These are phyloP conservation scores for Eucalyptus sideroxylon DNA, from an alignment of 345 rosid species.

Conservation along the genomic window DNA sequence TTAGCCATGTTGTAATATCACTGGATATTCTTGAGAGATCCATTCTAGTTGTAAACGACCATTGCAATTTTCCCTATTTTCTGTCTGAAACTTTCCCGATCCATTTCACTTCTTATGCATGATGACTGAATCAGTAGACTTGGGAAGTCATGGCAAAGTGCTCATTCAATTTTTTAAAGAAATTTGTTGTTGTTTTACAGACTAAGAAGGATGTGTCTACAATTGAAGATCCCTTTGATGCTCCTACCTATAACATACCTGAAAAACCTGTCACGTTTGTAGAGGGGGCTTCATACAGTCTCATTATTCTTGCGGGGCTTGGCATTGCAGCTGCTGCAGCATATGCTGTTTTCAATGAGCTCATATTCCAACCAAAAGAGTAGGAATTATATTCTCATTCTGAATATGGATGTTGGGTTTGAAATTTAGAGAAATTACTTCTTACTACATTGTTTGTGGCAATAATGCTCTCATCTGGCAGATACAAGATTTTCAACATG, in stretches of 20 bases:
- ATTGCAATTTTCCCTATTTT: not conserved
- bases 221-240: constrained; percentile 92
- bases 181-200: constrained; percentile 19
- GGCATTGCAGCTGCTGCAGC: constrained; percentile 90
- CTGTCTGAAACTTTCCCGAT: not conserved
- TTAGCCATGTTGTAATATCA: not conserved
- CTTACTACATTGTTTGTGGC: not conserved
- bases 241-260: constrained; percentile 90
- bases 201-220: constrained; percentile 72
- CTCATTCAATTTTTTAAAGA: not conserved
- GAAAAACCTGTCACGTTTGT: constrained; percentile 89
- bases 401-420: not conserved
- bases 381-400: not conserved
- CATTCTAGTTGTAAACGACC: not conserved
- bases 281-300: constrained; percentile 89
- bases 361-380: constrained; percentile 96
- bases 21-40: not conserved
- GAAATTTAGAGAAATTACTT: not conserved
- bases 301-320: constrained; percentile 84
- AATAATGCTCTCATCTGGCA: not conserved
- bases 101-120: not conserved
- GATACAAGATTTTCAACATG: constrained; percentile 82
- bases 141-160: not conserved
- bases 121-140: not conserved
- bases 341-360: constrained; percentile 82